Base-by-base conservation (phyloP, 805 yeast species). In the Candida maris region DNA sequence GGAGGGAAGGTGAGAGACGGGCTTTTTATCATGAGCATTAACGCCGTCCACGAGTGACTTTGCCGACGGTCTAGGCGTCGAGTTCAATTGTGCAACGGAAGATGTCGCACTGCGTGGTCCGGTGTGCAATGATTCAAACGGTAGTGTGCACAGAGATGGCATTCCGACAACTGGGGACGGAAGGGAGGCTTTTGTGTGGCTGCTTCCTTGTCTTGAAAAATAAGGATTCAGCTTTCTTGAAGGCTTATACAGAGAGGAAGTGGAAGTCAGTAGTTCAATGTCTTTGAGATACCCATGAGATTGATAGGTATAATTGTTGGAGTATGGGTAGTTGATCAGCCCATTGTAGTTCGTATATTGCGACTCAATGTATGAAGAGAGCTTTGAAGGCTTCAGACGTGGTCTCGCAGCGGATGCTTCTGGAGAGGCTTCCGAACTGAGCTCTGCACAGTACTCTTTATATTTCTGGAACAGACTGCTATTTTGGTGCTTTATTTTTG, bases 271-370 rank as follows among this genome's bases (percentile, higher is more conserved):
- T 41, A 57, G 52, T 35, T 70, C 70, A 30, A 73, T 70, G 50
- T 74, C 79, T 27, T 61, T 63, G 50, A 72, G 54, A 46, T 72
- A 73, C 2, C 77, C 73, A 34, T 65, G 51, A 38, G 65, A 61
- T 51, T 72, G 67, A 48, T 72, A 72, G 13, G 75, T 67, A 50
- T 73, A 73, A 46, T 73, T 72, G 18, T 71, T 68, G 45, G 73
- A 73, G 53, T 68, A 74, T 4, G 80, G 80, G 49, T 71, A 74
- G 50, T 73, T 69, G 6, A 58, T 52, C 18, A 61, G 39, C 3
- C 58, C 56, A 29, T 51, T 44, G 35, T 42, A 46, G 17, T 44
- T 42, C 20, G 31, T 33, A 40, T 45, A 50, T 30, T 52, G 58
- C 23, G 41, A 39, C 25, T 53, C 56, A 18, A 59, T 48, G 24